Evolutionary conservation across 257 asterid genomes (phyloP).

Genomic region (Anisodus acutangulus): DNA sequence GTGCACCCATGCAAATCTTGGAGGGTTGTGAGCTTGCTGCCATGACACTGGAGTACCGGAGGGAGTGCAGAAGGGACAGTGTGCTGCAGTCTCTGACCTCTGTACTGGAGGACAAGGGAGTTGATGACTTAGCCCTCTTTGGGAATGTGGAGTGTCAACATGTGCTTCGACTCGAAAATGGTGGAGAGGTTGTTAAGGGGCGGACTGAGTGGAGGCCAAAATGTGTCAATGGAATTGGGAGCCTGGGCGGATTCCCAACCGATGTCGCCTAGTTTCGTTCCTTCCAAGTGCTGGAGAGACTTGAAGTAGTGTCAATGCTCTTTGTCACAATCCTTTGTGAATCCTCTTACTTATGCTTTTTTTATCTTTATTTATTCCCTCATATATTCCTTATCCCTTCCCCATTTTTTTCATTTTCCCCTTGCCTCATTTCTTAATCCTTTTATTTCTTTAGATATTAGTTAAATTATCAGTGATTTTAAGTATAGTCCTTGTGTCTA

Average conservation of each 20-base stretch:
- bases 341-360: conserved; percentile 33
- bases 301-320: conserved; percentile 35
- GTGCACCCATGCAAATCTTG: conserved; percentile 75
- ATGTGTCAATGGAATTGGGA: conserved; percentile 45
- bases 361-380: conserved; percentile 9
- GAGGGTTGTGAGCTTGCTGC: conserved; percentile 88
- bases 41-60: conserved; percentile 83
- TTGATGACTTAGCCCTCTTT: conserved; percentile 45
- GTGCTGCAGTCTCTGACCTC: conserved; percentile 89
- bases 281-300: conserved; percentile 30
- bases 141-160: conserved; percentile 84
- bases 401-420: neutral
- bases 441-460: conserved; percentile 22
- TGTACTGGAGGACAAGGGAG: conserved; percentile 51
- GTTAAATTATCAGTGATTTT: conserved; percentile 20
- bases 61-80: conserved; percentile 98
- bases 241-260: conserved; percentile 51
- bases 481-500: conserved; percentile 27
- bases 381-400: neutral
- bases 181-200: conserved; percentile 88
- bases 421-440: neutral
- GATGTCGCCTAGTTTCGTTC: conserved; percentile 45
- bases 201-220: conserved; percentile 93
- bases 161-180: conserved; percentile 82
- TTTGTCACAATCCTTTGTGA: conserved; percentile 34